These are phyloP conservation scores for Ceratocystis huliohia DNA, from an alignment of 2,329 filamentous ascomycete genomes.

Conservation along the genomic window DNA sequence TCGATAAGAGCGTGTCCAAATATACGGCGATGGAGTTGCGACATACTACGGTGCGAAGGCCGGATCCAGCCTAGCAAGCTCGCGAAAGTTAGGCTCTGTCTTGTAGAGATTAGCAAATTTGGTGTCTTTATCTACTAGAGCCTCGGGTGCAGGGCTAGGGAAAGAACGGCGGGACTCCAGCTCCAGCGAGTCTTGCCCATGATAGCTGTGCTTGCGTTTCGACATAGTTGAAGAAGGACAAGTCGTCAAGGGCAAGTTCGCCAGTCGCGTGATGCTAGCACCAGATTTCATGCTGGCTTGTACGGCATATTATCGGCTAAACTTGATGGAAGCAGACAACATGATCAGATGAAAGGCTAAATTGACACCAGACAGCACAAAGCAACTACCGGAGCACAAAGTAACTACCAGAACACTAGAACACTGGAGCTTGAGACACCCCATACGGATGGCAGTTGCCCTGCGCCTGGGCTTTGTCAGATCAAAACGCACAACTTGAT, in stretches of 20 bases:
- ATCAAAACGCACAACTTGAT: no score
- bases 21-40: neutral
- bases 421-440: no score
- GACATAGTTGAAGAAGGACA: neutral
- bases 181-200: neutral
- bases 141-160: neutral
- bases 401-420: no score
- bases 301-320: neutral
- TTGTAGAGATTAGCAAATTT: conserved; percentile 30
- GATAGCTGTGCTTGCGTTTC: conserved; percentile 10
- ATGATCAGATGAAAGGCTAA: no score
- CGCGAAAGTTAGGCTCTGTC: conserved; percentile 33
- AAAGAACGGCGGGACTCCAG: neutral
- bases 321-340: neutral
- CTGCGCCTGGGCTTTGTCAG: no score
- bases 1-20: neutral
- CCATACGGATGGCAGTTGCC: no score
- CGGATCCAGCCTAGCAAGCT: conserved; percentile 32
- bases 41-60: conserved; percentile 34
- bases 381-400: no score
- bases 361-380: no score
- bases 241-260: neutral
- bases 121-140: neutral
- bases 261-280: no score
- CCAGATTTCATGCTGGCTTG: neutral